These are phyloP conservation scores for Fraxinus pennsylvanica DNA, from an alignment of 257 asterid genomes.

Conservation along the genomic window DNA sequence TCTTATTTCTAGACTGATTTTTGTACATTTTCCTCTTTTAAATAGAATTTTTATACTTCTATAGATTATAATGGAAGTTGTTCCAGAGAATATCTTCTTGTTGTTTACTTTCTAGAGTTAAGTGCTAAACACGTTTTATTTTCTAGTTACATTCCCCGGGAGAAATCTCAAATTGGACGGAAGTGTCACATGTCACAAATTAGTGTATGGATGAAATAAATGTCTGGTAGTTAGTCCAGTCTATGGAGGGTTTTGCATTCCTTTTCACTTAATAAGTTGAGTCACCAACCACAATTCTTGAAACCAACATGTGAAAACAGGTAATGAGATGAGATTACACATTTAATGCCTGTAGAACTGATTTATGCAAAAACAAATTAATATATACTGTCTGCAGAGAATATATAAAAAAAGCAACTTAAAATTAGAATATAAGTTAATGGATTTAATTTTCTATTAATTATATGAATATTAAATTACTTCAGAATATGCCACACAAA, in stretches of 20 bases:
- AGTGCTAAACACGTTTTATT: too few relatives aligned
- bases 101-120: too few relatives aligned
- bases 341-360: not conserved
- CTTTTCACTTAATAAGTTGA: not conserved
- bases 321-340: not conserved
- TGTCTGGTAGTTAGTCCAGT: slow-evolving; percentile 15
- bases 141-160: not conserved
- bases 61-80: not conserved
- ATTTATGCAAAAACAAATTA: too few relatives aligned
- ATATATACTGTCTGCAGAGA: too few relatives aligned
- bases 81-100: not conserved
- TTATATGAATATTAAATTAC: too few relatives aligned
- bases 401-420: too few relatives aligned
- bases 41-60: not conserved
- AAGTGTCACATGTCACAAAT: too few relatives aligned
- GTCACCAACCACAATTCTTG: not conserved
- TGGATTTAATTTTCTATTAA: too few relatives aligned
- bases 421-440: too few relatives aligned
- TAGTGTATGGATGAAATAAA: not conserved
- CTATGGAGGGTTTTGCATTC: not conserved
- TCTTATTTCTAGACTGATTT: not conserved
- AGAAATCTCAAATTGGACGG: too few relatives aligned
- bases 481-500: too few relatives aligned
- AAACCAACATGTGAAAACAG: not conserved
- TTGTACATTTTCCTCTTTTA: not conserved